Evolutionary conservation across 306 rosid genomes (phyloP).

Genomic region (Quercus parvula): DNA sequence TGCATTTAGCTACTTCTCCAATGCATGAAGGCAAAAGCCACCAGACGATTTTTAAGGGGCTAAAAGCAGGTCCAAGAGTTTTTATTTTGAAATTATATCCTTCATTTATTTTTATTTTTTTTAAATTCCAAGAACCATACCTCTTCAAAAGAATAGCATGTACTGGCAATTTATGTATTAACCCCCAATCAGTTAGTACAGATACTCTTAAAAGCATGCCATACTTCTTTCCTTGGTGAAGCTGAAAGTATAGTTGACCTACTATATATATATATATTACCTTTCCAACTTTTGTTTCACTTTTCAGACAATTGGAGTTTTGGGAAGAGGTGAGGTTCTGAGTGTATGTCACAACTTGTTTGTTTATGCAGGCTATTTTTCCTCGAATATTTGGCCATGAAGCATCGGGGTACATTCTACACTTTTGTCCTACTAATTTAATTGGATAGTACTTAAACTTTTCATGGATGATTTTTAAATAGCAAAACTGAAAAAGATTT

Average conservation of each 20-base stretch:
- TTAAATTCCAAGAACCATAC: background rate
- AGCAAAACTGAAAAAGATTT: background rate
- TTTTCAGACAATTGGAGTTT: background rate
- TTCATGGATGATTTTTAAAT: background rate
- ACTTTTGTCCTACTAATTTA: constrained; percentile 2
- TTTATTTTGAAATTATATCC: too few species aligned
- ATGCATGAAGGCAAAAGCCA: background rate
- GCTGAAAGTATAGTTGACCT: background rate
- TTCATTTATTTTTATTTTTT: background rate
- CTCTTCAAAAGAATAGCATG: background rate
- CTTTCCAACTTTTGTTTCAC: background rate
- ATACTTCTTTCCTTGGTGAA: background rate
- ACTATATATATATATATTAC: background rate
- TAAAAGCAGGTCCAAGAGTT: background rate
- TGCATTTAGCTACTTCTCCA: background rate
- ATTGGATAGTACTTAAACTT: background rate
- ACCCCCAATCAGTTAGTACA: background rate
- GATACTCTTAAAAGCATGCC: background rate
- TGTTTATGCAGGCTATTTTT: constrained; percentile 71
- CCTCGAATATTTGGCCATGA: constrained; percentile 98
- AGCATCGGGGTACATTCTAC: constrained; percentile 74
- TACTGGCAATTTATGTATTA: background rate
- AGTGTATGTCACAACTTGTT: constrained; percentile 16
- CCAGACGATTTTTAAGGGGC: background rate
- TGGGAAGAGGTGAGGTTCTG: background rate